phyloP scores from a whole-genome alignment of 2,329 filamentous ascomycete species.

The Venturia aucupariae region DNA sequence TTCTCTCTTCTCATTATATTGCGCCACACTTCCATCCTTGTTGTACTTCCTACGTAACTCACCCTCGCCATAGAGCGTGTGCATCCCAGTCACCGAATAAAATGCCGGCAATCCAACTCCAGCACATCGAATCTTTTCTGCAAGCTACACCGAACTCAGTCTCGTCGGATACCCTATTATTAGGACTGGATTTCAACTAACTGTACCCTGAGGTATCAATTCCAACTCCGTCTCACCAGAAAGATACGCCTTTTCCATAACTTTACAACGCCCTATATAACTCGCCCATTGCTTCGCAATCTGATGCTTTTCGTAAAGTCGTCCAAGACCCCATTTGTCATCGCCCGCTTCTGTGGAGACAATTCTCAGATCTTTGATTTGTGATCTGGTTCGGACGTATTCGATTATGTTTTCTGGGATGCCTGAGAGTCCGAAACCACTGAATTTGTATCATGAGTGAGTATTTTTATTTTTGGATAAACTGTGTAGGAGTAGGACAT shows the following conservation, averaged over 20 bases:
- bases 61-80: conserved; percentile 58
- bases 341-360: not conserved
- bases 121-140: conserved; percentile 61
- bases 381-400: not conserved
- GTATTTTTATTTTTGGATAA: not conserved
- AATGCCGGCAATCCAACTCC: conserved; percentile 74
- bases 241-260: conserved; percentile 64
- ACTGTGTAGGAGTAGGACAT: not conserved
- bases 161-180: not conserved
- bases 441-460: not conserved
- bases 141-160: conserved; percentile 21
- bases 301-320: conserved; percentile 59
- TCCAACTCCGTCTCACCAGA: conserved; percentile 53
- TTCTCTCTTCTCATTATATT: conserved; percentile 58
- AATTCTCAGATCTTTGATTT: not conserved
- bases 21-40: conserved; percentile 49
- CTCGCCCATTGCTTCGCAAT: conserved; percentile 64
- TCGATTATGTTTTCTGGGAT: not conserved
- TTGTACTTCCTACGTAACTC: conserved; percentile 57
- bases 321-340: conserved; percentile 30
- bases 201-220: conserved; percentile 65
- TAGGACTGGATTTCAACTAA: conserved; percentile 24
- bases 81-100: conserved; percentile 62
- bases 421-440: not conserved
- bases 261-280: conserved; percentile 70